Base-by-base conservation (phyloP, 306 rosid species). In the Cajanus cajan region DNA sequence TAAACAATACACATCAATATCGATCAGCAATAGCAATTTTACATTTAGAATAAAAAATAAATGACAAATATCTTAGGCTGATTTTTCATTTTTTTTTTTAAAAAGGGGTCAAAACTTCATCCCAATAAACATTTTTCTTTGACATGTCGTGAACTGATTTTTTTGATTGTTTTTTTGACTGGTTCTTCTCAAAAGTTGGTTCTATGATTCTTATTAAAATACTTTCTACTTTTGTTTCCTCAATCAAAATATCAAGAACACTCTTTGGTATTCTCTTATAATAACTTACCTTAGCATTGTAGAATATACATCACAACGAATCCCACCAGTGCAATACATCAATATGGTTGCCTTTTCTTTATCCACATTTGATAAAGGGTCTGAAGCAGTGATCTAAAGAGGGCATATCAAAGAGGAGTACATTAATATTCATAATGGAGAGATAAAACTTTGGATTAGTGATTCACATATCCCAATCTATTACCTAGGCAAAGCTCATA, bases 271-370 rank as follows among this genome's bases (percentile, higher is more conserved):
- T 28, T 59, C 43, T 61, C 22, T 31, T 15, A 36, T 55, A 61
- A 9, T 31, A 14, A 66, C 43, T 85, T 88, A 91, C 98, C 98
- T 92, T 63, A 95, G 84, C 44, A 91, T 91, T 43, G 98, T 86
- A 36, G 98, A 92, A 83, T 91, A 92, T 47, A 92, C 95, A 61
- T 92, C 96, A 61, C 98, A 95, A 16, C 94, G 94, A 63, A 95
- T 95, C 58, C 98, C 98, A 58, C 98, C 98, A 5, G 98, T 95
- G 83, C 98, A 95, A 86, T 95, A 95, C 98, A 95, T 92, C 87
- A 92, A 83, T 85, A 92, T 85, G 76, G 86, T 86, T 13, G 94
- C 54, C 47, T 91, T 89, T 52, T 84, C 89, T 83, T 87, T 88
- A 83, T 91, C 94, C 21, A 87, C 86, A 80, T 84, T 87, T 73